A percentile compares a stretch with the other conserved stretches of the same genome.
Conservation (phyloP, 139 green algal species). For the Chlamydomonas incerta region DNA sequence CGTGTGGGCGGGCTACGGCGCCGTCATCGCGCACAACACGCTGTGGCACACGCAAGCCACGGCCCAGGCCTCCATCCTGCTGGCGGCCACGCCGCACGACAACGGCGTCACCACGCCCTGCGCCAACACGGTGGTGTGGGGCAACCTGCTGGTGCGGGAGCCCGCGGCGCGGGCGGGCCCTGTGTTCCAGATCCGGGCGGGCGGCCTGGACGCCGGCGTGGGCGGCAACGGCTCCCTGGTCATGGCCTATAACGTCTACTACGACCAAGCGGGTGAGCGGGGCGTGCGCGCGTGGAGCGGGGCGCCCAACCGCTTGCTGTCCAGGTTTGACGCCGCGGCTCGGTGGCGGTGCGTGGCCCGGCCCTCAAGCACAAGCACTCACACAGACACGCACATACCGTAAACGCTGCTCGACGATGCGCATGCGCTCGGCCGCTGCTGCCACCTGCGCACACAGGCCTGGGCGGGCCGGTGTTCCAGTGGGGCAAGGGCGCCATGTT, state of each 20-base stretch:
- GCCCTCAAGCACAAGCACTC: too few relatives aligned
- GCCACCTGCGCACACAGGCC: too few relatives aligned
- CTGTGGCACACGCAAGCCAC: slow-evolving; percentile 32
- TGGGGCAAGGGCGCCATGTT: slow-evolving; percentile 44
- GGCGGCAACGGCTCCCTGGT: background rate
- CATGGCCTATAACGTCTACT: slow-evolving; percentile 28
- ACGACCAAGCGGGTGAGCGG: slow-evolving; percentile 5
- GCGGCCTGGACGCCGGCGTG: slow-evolving; percentile 7
- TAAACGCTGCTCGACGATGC: too few relatives aligned
- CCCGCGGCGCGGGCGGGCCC: slow-evolving; percentile 26
- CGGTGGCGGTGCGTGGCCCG: too few relatives aligned
- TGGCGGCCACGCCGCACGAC: background rate
- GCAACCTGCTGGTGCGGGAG: slow-evolving; percentile 23
- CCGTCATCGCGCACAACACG: slow-evolving; percentile 38
- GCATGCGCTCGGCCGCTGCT: too few relatives aligned
- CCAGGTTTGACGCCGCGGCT: too few relatives aligned
- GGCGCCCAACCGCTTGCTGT: too few relatives aligned
- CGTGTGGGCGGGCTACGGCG: slow-evolving; percentile 10
- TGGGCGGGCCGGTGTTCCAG: slow-evolving; percentile 1
- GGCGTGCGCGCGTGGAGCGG: too few relatives aligned
- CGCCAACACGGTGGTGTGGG: background rate
- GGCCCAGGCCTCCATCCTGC: slow-evolving; percentile 8
- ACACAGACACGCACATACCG: too few relatives aligned
- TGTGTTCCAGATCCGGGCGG: slow-evolving; percentile 25
- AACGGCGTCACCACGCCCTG: background rate